Percentiles rank a stretch among this genome's conserved stretches.
phyloP scores from a whole-genome alignment of 2,329 filamentous ascomycete genomes.

The Alternaria triticina region DNA sequence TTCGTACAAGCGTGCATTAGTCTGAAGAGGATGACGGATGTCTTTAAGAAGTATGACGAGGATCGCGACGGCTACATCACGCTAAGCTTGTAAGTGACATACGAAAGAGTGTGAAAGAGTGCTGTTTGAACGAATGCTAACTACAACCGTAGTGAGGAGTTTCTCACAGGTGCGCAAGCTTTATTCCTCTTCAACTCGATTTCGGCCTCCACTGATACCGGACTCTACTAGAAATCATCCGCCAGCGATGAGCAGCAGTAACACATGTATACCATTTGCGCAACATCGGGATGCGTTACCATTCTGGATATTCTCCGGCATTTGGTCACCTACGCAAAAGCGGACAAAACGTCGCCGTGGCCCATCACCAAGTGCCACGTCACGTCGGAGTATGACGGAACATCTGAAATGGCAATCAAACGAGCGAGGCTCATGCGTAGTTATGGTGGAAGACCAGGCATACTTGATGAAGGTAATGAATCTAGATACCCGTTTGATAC shows the following conservation, averaged over 20 bases:
- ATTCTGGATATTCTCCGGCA: neutral
- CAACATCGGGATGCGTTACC: neutral
- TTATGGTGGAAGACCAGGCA: neutral
- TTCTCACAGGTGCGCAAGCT: conserved; percentile 62
- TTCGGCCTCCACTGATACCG: conserved; percentile 58
- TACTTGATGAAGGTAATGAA: conserved; percentile 3
- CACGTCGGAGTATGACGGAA: neutral
- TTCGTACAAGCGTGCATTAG: conserved; percentile 98
- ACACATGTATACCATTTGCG: neutral
- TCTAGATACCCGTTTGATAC: conserved; percentile 19
- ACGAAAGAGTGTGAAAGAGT: neutral
- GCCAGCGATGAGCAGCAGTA: conserved; percentile 39
- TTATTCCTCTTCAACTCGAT: conserved; percentile 63
- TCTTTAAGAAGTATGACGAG: conserved; percentile 98
- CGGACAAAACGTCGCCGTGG: neutral
- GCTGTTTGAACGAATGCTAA: conserved; percentile 7
- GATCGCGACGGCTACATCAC: conserved; percentile 87
- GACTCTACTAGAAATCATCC: conserved; percentile 57
- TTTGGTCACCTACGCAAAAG: neutral
- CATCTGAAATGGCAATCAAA: neutral
- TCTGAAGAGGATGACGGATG: conserved; percentile 97
- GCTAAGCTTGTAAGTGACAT: conserved; percentile 59
- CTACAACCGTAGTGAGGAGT: conserved; percentile 53
- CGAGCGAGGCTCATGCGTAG: neutral
- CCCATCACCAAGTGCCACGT: neutral